phyloP scores from a whole-genome alignment of 768 basidiomycete species.

The Mrakia blollopis region DNA sequence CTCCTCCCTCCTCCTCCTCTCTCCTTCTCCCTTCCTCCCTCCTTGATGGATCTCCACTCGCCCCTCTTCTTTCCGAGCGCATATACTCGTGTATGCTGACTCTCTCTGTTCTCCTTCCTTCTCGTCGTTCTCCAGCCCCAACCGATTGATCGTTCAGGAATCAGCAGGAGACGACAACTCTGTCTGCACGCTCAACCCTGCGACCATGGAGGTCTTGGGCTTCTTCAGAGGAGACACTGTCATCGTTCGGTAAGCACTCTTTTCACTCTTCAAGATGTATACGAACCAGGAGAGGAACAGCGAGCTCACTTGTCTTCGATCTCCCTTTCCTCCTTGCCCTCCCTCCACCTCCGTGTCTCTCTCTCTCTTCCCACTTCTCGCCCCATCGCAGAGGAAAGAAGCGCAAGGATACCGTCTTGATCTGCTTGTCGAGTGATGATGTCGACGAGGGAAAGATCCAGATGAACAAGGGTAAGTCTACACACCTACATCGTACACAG shows the following conservation, averaged over 20 bases:
- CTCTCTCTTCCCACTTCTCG: constrained; percentile 12
- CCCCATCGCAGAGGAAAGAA: constrained; percentile 81
- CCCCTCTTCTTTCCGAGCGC: no score
- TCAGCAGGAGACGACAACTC: constrained; percentile 69
- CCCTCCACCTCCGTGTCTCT: not conserved
- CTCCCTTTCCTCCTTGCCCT: not conserved
- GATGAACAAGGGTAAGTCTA: constrained; percentile 71
- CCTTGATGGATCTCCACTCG: no score
- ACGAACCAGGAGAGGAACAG: no score
- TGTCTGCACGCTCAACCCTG: constrained; percentile 93
- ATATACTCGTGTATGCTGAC: not conserved
- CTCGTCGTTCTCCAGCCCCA: constrained; percentile 59
- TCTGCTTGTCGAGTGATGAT: constrained; percentile 90
- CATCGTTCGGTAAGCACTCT: constrained; percentile 69
- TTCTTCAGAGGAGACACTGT: constrained; percentile 97
- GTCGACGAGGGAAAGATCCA: constrained; percentile 98
- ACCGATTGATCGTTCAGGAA: constrained; percentile 96
- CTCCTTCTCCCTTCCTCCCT: no score
- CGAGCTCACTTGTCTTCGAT: not conserved
- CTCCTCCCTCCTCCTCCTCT: not conserved
- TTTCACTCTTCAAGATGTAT: not conserved
- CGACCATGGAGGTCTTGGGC: constrained; percentile 88
- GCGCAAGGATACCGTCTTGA: constrained; percentile 93
- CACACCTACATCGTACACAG: not conserved
- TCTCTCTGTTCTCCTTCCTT: constrained; percentile 4